Percentiles rank a stretch among this genome's conserved stretches.
These are phyloP conservation scores for Gnetum montanum DNA, from an alignment of 75 land plant genomes.

Conservation along the genomic window DNA sequence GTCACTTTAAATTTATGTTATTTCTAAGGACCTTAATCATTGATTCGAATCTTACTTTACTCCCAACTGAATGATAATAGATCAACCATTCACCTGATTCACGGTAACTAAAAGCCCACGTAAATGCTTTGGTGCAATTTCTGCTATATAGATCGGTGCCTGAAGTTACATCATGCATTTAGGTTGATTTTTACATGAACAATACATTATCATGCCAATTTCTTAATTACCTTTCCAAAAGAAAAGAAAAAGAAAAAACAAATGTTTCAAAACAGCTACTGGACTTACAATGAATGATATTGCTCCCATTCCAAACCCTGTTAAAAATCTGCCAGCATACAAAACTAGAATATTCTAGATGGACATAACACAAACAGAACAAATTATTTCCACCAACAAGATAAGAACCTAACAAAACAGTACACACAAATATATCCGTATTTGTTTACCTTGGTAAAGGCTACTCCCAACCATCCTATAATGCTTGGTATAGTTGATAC, in stretches of 20 bases:
- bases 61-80: neutral
- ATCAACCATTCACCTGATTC: conserved; percentile 55
- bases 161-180: conserved; percentile 4
- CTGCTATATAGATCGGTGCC: conserved; percentile 83
- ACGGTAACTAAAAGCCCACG: conserved; percentile 80
- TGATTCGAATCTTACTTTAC: neutral
- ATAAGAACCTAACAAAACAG: neutral
- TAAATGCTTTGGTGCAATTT: conserved; percentile 78
- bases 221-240: neutral
- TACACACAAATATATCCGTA: neutral
- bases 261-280: neutral
- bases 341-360: conserved; percentile 48
- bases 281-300: conserved; percentile 74
- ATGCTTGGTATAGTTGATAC: conserved; percentile 75
- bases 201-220: neutral
- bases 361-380: neutral
- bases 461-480: conserved; percentile 75
- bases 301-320: conserved; percentile 86
- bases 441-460: conserved; percentile 52
- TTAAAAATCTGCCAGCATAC: conserved; percentile 70
- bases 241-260: neutral
- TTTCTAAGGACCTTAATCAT: neutral
- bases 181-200: no score
- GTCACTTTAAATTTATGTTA: neutral
- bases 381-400: neutral